Evolutionary conservation across 768 basidiomycete species (phyloP).

Genomic region (Psilocybe azurescens): DNA sequence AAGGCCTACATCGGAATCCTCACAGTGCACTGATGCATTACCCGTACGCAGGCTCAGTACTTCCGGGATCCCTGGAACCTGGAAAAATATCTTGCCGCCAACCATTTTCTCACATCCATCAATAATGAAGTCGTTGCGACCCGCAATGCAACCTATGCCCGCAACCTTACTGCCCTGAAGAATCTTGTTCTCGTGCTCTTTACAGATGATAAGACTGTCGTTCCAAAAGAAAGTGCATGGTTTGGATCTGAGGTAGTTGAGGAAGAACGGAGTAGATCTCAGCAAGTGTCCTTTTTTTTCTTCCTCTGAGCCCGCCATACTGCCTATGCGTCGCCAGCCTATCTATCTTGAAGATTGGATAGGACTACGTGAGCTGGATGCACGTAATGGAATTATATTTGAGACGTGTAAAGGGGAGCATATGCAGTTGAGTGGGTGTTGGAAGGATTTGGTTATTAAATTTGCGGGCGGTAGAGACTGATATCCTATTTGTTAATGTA

Average conservation of each 20-base stretch:
- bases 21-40: not conserved
- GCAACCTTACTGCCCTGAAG: slow-evolving; percentile 64
- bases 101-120: slow-evolving; percentile 73
- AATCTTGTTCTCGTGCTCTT: slow-evolving; percentile 79
- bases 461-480: slow-evolving; percentile 17
- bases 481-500: not conserved
- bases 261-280: slow-evolving; percentile 29
- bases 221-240: slow-evolving; percentile 88
- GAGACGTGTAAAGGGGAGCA: slow-evolving; percentile 74
- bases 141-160: slow-evolving; percentile 64
- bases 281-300: not conserved
- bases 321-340: slow-evolving; percentile 76
- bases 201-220: slow-evolving; percentile 72
- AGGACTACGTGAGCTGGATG: slow-evolving; percentile 73
- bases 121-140: slow-evolving; percentile 73
- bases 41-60: slow-evolving; percentile 72
- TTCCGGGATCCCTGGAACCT: slow-evolving; percentile 76
- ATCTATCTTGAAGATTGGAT: slow-evolving; percentile 85
- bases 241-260: slow-evolving; percentile 73
- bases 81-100: slow-evolving; percentile 59
- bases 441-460: slow-evolving; percentile 53
- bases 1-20: slow-evolving; percentile 5
- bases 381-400: slow-evolving; percentile 62
- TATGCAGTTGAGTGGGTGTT: slow-evolving; percentile 73
- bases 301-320: slow-evolving; percentile 34